These are phyloP conservation scores for Daucus carota DNA, from an alignment of 129 eudicot genomes.

Conservation along the genomic window DH1_v3.0 NC_030386.2:22663501-22664000, in stretches of 20 bases:
- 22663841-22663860: constrained; percentile 86
- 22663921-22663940: constrained; percentile 83
- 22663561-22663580: no score
- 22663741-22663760: constrained; percentile 1
- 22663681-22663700: constrained; percentile 90
- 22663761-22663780: neutral
- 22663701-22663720: constrained; percentile 96
- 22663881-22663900: constrained; percentile 88
- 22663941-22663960: constrained; percentile 21
- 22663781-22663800: neutral
- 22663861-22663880: constrained; percentile 88
- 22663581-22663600: neutral
- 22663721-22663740: constrained; percentile 92
- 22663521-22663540: constrained; percentile 17
- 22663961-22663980: constrained; percentile 5
- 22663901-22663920: constrained; percentile 78
- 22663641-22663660: constrained; percentile 79
- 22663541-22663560: neutral
- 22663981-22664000: neutral
- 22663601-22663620: neutral
- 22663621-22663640: constrained; percentile 90
- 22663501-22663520: constrained; percentile 96
- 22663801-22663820: constrained; percentile 32
- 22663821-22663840: constrained; percentile 96
- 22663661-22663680: constrained; percentile 71